Base-by-base conservation (phyloP, 2,329 filamentous ascomycete species). In the Aureobasidium namibiae region DNA sequence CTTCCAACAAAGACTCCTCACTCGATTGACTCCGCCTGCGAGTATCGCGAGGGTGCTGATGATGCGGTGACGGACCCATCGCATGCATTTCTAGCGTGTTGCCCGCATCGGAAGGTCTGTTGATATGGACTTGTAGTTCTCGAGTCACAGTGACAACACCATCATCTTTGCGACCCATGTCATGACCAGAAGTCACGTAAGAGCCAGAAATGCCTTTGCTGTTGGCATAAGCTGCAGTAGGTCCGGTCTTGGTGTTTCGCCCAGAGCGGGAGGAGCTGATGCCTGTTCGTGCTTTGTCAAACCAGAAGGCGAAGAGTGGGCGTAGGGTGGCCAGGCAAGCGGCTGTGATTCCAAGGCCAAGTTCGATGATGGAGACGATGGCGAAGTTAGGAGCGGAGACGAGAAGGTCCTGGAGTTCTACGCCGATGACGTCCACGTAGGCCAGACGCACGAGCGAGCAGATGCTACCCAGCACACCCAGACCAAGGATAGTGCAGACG, bases 401-500 rank as follows among this genome's bases (percentile, higher is more conserved):
- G 60, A 68, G 66, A 46, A 68, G 65, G 6, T 57, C 31, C 29
- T 66, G 39, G 10, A 60, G 26, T 3, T 56, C 53, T 1, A 63
- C 61, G 10, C 44, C 59, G 3, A 68, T 61, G 29, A 61, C 62
- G 42, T 62, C 53, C 23, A 69, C 64, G 42, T 65, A 68, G 11
- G 44, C 39, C n/a, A 69, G 63, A 16, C 67, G 64, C 10, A 68
- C 61, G 26, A 69, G 41, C 14, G 65, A 65, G 39, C 66, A 62
- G n/a, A 67, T 61, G 38, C 65, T 66, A 6, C 65, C 68, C 14
- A 62, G 48, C 23, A 63, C 63, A 21, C 72, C 76, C 10, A 78
- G 65, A 3, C 70, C 66, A 41, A 78, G 69, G 42, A 78, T 68
- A 4, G 72, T 61, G 29, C 69, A 67, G 1, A 76, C 73, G 1